Conservation (phyloP, 257 asterid genomes). For the Ballota nigra region DNA sequence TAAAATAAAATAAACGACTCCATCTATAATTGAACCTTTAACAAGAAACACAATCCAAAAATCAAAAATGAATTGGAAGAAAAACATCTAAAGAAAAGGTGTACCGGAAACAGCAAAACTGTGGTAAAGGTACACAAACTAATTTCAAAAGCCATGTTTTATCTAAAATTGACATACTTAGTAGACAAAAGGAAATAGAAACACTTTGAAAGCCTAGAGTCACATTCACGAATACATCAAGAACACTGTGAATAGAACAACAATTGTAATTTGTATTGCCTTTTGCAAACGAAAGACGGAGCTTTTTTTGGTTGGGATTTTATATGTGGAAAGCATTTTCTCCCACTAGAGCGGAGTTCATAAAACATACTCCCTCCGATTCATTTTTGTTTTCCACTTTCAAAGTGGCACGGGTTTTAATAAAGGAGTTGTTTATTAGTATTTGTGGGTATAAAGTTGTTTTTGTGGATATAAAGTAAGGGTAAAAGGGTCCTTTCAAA, state of each 20-base stretch:
- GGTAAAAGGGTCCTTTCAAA: no score
- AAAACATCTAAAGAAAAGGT: not conserved
- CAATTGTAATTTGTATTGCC: not conserved
- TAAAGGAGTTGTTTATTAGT: no score
- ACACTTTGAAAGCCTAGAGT: not conserved
- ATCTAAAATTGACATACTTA: not conserved
- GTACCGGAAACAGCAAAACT: not conserved
- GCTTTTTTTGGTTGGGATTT: not conserved
- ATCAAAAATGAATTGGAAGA: slow-evolving; percentile 6
- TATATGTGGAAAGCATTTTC: not conserved
- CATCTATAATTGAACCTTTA: not conserved
- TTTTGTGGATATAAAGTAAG: no score
- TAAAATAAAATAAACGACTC: not conserved
- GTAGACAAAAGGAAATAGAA: not conserved
- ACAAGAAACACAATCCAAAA: slow-evolving; percentile 13
- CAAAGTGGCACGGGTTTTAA: no score
- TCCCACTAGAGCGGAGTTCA: not conserved
- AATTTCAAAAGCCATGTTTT: not conserved
- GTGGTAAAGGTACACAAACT: not conserved
- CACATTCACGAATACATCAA: slow-evolving; percentile 2
- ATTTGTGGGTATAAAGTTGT: no score
- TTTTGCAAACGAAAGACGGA: not conserved
- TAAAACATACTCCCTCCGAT: no score
- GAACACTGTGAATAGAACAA: not conserved
- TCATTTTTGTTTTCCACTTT: no score